Percentiles rank a stretch among this genome's conserved stretches.
These are phyloP conservation scores for Halophytophthora batemanensis DNA, from an alignment of 352 stramenopile genomes.

Conservation along the genomic window DNA sequence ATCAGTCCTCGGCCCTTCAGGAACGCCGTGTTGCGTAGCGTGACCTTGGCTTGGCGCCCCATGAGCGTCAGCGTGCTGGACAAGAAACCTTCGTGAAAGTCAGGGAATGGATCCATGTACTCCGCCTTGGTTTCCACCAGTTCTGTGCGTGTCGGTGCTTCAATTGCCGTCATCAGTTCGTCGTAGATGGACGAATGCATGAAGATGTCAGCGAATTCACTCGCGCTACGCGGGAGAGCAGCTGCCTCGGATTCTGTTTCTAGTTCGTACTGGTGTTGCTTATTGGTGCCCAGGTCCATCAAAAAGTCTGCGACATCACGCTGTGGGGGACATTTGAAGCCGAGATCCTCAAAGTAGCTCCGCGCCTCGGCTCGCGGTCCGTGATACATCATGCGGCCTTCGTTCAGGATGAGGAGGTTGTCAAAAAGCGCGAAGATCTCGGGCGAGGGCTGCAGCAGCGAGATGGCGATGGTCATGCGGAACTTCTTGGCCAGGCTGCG, in stretches of 20 bases:
- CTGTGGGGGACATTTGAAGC: conserved; percentile 44
- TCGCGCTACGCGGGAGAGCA: conserved; percentile 5
- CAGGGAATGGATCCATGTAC: conserved; percentile 64
- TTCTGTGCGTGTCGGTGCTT: too few species aligned
- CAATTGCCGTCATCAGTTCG: conserved; percentile 9
- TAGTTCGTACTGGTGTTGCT: conserved; percentile 36
- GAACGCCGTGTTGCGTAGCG: conserved; percentile 33
- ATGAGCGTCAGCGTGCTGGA: conserved; percentile 20
- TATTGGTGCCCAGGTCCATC: conserved; percentile 48
- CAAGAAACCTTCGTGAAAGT: conserved; percentile 34
- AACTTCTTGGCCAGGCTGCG: conserved; percentile 49
- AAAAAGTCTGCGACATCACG: conserved; percentile 91
- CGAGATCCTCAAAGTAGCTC: conserved; percentile 77
- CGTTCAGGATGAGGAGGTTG: conserved; percentile 90
- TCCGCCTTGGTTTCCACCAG: conserved; percentile 41
- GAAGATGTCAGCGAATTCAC: conserved; percentile 24
- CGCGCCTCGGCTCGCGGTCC: conserved; percentile 53
- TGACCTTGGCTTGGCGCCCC: conserved; percentile 34
- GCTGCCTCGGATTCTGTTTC: too few species aligned
- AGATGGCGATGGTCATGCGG: conserved; percentile 58
- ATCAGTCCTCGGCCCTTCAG: conserved; percentile 29
- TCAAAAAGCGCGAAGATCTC: conserved; percentile 94
- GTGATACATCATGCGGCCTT: conserved; percentile 89
- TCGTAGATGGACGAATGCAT: conserved; percentile 14
- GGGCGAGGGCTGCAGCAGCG: conserved; percentile 87